A percentile compares a stretch with the other conserved stretches of the same genome.
Conservation (phyloP, 2,329 filamentous ascomycete species). For the Pseudogymnoascus sp. region DNA sequence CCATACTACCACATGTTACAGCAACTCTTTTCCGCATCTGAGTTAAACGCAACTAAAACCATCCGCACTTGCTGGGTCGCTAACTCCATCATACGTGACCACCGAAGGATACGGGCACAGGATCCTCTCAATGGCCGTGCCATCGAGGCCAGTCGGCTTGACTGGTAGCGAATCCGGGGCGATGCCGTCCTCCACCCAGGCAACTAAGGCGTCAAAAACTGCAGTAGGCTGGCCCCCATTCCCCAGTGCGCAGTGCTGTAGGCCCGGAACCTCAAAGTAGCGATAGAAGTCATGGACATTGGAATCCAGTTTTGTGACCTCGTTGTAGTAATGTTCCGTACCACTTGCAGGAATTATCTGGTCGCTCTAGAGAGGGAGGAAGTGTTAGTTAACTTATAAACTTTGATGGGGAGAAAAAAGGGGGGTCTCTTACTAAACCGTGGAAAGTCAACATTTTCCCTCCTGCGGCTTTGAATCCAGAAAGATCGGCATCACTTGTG, state of each 20-base stretch:
- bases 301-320: constrained; percentile 19
- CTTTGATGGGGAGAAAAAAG: neutral
- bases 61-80: neutral
- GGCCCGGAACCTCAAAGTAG: constrained; percentile 30
- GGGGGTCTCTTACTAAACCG: constrained; percentile 13
- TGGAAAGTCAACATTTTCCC: constrained; percentile 20
- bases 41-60: constrained; percentile 2
- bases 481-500: constrained; percentile 17
- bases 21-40: neutral
- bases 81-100: constrained; percentile 6
- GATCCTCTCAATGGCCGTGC: neutral
- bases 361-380: constrained; percentile 13
- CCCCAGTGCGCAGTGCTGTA: constrained; percentile 32
- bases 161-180: constrained; percentile 22
- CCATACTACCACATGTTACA: neutral
- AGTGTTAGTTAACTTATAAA: neutral
- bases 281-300: constrained; percentile 30
- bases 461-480: constrained; percentile 9
- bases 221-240: constrained; percentile 23
- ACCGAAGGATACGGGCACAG: constrained; percentile 14
- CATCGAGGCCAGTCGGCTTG: neutral
- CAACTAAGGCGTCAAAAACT: constrained; percentile 26
- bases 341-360: constrained; percentile 15
- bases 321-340: constrained; percentile 26
- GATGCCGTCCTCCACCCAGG: constrained; percentile 32